Base-by-base conservation (phyloP, 108 stramenopile genomes). In the Fragilaria crotonensis region DNA sequence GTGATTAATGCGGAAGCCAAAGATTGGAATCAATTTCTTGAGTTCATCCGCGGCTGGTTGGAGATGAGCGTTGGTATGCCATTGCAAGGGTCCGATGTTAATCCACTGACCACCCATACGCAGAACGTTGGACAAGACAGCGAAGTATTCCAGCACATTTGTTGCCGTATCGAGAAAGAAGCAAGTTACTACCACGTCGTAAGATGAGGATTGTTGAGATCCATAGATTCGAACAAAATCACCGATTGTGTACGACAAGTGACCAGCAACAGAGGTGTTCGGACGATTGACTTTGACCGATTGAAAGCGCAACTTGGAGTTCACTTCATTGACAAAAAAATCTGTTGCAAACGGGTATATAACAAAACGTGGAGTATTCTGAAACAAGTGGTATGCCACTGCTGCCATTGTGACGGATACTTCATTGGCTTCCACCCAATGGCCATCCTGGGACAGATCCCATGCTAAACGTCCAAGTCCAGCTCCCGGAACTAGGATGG, bases 131-230 rank as follows among this genome's bases (percentile, higher is more conserved):
- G 50, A 32, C 19, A 87, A 86, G 30, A 64, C 63, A 3, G 59
- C 28, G 27, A 90, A 53, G 44, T 90, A 85, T 47, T 90, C 84
- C 54, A 77, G 84, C 25, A 93, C 68, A 48, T 89, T 87, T 11
- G 85, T 76, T 7, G 91, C 87, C 1, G 91, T 93, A 52, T 93
- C 91, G 30, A 93, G 69, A 61, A 93, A 93, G 48, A 87, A 93
- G 48, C 84, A 85, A 5, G 86, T 89, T 5, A 77, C 75, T 0
- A 93, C 64, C 4, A 79, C 75, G 31, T 69, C 81, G 63, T 68
- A 93, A n/a, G 2, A 41, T 18, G 18, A 49, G n/a, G n/a, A n/a
- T 20, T 60, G 41, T 1, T 52, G 45, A 20, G 59, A 67, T 45
- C 66, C 67, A 51, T 78, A 86, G 1, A 52, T 60, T 22, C 62